Evolutionary conservation across 139 green algal species (phyloP).

Genomic region (Protoeuglena noctilucae): DNA sequence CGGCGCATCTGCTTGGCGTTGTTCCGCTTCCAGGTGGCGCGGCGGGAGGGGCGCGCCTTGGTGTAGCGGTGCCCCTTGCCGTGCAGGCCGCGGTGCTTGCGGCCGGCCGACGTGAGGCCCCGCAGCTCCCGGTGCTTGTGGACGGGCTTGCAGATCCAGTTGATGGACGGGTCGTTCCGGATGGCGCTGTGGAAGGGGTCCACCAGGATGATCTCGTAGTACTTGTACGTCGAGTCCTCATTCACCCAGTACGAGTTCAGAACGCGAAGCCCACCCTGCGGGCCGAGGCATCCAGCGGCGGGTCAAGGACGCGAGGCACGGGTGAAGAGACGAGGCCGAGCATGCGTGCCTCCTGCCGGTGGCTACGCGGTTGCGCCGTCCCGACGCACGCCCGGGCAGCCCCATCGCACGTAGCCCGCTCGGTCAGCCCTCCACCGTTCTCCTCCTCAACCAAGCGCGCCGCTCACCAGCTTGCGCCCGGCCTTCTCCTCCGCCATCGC

Average conservation of each 20-base stretch:
- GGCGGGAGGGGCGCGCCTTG: constrained; percentile 76
- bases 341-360: no score
- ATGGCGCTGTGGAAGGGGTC: constrained; percentile 87
- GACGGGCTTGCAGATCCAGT: constrained; percentile 93
- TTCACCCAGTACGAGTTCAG: constrained; percentile 99
- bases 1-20: constrained; percentile 73
- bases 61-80: constrained; percentile 66
- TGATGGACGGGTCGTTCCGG: constrained; percentile 90
- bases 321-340: no score
- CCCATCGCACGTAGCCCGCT: no score
- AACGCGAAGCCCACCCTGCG: constrained; percentile 82
- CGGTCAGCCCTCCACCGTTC: no score
- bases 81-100: constrained; percentile 76
- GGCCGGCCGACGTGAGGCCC: constrained; percentile 84
- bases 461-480: constrained; percentile 80
- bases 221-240: constrained; percentile 99
- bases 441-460: no score
- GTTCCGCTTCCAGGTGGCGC: constrained; percentile 77
- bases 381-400: no score
- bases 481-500: constrained; percentile 89
- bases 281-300: no score
- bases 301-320: no score
- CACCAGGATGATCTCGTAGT: constrained; percentile 98
- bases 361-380: no score
- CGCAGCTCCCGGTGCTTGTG: constrained; percentile 98